phyloP scores from a whole-genome alignment of 73 alveolate genomes.

The Tetrahymena thermophila region DNA sequence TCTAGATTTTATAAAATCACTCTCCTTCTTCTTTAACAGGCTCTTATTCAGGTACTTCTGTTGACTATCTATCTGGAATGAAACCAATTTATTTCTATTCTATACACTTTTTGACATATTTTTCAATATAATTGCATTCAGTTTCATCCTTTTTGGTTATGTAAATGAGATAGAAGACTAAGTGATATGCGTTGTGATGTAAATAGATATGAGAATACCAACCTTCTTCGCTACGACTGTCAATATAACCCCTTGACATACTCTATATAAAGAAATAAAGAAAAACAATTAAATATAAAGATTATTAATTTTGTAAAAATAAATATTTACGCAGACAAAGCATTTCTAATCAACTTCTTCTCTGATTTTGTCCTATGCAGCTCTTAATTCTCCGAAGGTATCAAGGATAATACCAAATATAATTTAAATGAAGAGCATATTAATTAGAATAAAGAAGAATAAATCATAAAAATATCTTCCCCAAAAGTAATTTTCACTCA shows the following conservation, averaged over 20 bases:
- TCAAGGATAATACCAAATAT: constrained; percentile 85
- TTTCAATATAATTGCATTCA: constrained; percentile 65
- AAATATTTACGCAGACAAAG: constrained; percentile 73
- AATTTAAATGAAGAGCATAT: constrained; percentile 71
- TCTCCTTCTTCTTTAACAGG: not conserved
- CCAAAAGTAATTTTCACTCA: constrained; percentile 47
- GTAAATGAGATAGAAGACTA: constrained; percentile 33
- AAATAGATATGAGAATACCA: constrained; percentile 42
- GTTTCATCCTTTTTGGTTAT: constrained; percentile 34
- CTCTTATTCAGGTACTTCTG: not conserved
- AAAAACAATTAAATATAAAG: constrained; percentile 48
- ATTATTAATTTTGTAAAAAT: constrained; percentile 4
- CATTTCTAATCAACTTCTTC: constrained; percentile 75
- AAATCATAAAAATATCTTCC: constrained; percentile 77
- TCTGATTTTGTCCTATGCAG: constrained; percentile 56
- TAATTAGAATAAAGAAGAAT: constrained; percentile 75
- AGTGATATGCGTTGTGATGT: constrained; percentile 45
- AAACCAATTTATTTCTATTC: constrained; percentile 29
- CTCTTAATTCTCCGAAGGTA: constrained; percentile 85
- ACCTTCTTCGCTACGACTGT: constrained; percentile 20
- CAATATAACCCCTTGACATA: constrained; percentile 12
- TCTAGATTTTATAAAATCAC: not conserved
- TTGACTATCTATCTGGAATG: constrained; percentile 42
- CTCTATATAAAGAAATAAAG: constrained; percentile 4
- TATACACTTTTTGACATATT: constrained; percentile 45